A percentile compares a stretch with the other conserved stretches of the same genome.
Conservation (phyloP, 345 rosid species). For the Citrus sp. region DNA sequence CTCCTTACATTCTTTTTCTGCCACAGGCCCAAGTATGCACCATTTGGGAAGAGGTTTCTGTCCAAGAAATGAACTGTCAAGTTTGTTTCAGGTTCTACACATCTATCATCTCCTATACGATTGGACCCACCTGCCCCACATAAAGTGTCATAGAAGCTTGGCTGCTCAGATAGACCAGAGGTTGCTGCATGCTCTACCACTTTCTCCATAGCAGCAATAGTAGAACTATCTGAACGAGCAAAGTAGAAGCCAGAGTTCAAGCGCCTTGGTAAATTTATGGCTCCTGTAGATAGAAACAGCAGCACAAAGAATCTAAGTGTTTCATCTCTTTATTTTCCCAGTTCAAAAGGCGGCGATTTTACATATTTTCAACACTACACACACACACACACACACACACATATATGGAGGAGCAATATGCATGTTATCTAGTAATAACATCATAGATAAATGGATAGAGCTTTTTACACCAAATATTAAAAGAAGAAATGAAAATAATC, state of each 20-base stretch:
- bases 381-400: neutral
- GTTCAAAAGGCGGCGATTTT: neutral
- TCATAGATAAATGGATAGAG: neutral
- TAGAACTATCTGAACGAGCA: conserved; percentile 50
- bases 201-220: conserved; percentile 77
- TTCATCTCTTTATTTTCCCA: neutral
- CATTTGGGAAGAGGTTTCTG: conserved; percentile 84
- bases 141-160: conserved; percentile 86
- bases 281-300: conserved; percentile 38
- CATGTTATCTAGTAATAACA: neutral
- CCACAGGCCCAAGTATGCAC: conserved; percentile 81
- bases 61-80: conserved; percentile 69
- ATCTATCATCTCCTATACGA: conserved; percentile 51
- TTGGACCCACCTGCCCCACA: conserved; percentile 80
- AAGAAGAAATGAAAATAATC: neutral
- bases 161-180: conserved; percentile 82
- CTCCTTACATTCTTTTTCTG: conserved; percentile 47
- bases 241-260: conserved; percentile 92
- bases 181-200: conserved; percentile 84
- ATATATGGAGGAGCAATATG: neutral
- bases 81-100: conserved; percentile 70
- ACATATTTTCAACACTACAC: neutral
- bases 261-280: conserved; percentile 84
- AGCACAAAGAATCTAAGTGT: neutral
- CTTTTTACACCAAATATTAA: neutral